These are phyloP conservation scores for Wilhelminamyces savonicus DNA, from an alignment of 805 yeast species.

Conservation along the genomic window DNA sequence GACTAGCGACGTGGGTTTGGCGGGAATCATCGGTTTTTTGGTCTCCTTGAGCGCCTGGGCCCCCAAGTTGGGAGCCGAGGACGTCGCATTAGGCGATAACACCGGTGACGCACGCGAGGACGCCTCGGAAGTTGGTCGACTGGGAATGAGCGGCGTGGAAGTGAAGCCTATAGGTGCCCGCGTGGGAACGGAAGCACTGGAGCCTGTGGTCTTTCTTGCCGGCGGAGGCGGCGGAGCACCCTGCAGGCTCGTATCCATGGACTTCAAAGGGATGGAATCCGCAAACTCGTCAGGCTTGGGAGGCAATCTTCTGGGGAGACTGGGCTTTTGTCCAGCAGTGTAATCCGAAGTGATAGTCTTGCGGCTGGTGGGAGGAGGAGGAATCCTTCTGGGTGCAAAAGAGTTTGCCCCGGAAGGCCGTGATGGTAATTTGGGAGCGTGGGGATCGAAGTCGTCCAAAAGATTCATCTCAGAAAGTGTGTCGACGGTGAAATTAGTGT, in stretches of 20 bases:
- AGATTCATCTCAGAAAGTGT: conserved; percentile 31
- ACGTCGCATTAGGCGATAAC: neutral
- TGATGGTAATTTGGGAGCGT: conserved; percentile 17
- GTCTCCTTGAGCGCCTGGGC: conserved; percentile 1
- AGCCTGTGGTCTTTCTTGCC: no score
- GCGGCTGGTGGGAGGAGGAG: conserved; percentile 24
- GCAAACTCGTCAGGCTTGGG: no score
- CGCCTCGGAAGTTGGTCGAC: conserved; percentile 20
- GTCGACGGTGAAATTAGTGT: conserved; percentile 16
- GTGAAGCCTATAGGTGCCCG: conserved; percentile 28
- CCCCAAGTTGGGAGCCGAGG: conserved; percentile 1
- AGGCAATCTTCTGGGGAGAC: no score
- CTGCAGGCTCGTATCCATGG: no score
- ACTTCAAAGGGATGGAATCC: no score
- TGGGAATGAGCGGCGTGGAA: conserved; percentile 33
- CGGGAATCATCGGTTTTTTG: conserved; percentile 31
- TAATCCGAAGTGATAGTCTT: no score
- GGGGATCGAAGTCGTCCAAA: conserved; percentile 19
- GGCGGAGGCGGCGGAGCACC: no score
- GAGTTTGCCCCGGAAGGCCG: conserved; percentile 12
- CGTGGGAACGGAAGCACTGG: conserved; percentile 9
- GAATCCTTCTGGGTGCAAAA: conserved; percentile 19
- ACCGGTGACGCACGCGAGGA: conserved; percentile 10
- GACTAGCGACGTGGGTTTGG: conserved; percentile 25
- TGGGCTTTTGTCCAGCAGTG: no score